A percentile compares a stretch with the other conserved stretches of the same genome.
phyloP scores from a whole-genome alignment of 2,329 filamentous ascomycete species.

The Hypoxylon sp. region DNA sequence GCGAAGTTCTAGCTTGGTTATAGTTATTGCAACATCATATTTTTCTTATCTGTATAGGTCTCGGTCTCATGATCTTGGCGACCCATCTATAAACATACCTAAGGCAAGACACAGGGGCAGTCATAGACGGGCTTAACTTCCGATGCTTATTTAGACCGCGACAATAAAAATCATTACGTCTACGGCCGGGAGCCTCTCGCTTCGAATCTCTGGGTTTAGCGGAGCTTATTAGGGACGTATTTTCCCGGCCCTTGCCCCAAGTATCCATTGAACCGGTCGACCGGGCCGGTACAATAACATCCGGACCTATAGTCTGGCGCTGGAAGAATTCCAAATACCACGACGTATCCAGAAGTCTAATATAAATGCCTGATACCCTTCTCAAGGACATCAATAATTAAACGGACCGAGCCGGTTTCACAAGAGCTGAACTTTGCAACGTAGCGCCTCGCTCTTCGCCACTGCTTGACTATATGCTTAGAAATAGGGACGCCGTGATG shows the following conservation, averaged over 20 bases:
- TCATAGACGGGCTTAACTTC: constrained; percentile 6
- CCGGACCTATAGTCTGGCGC: constrained; percentile 23
- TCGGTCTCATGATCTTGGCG: constrained; percentile 16
- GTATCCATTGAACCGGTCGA: constrained; percentile 22
- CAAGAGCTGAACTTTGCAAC: constrained; percentile 23
- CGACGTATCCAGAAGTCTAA: constrained; percentile 26
- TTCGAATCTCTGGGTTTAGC: constrained; percentile 25
- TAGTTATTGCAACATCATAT: constrained; percentile 4
- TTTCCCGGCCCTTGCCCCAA: constrained; percentile 2
- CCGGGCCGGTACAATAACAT: constrained; percentile 28
- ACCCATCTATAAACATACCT: not conserved
- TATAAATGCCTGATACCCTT: constrained; percentile 38
- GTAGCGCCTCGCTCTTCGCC: constrained; percentile 27
- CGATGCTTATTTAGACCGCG: not conserved
- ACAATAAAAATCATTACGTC: constrained; percentile 13
- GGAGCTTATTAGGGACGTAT: constrained; percentile 11
- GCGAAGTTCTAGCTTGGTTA: not conserved
- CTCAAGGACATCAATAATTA: constrained; percentile 26
- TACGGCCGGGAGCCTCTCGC: constrained; percentile 31
- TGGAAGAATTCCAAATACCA: constrained; percentile 42
- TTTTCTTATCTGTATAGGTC: constrained; percentile 1
- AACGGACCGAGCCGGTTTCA: constrained; percentile 42
- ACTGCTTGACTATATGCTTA: constrained; percentile 34
- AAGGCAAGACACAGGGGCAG: constrained; percentile 4
- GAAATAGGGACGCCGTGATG: constrained; percentile 29